Percentiles rank a stretch among this genome's conserved stretches.
These are phyloP conservation scores for Periconia macrospinosa DNA, from an alignment of 2,329 filamentous ascomycete species.

Conservation along the genomic window DNA sequence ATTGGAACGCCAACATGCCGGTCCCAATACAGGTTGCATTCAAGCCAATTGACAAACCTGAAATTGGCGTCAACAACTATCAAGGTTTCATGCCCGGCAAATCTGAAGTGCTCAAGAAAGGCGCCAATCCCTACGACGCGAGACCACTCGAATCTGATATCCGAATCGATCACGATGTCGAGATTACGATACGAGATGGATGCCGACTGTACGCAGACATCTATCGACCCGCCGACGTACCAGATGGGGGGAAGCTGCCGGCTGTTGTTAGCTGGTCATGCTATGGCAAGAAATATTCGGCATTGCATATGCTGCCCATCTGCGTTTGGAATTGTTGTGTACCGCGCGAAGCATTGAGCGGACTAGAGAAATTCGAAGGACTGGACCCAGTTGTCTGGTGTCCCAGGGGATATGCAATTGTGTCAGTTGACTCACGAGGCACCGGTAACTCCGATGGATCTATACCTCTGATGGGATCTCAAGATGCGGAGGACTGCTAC, in stretches of 20 bases:
- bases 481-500: constrained; percentile 51
- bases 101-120: constrained; percentile 43
- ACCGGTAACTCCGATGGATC: constrained; percentile 38
- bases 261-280: constrained; percentile 50
- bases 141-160: constrained; percentile 44
- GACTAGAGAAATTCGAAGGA: constrained; percentile 49
- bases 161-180: constrained; percentile 50
- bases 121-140: constrained; percentile 42
- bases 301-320: constrained; percentile 44
- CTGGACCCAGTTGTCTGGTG: constrained; percentile 45
- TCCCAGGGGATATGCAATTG: constrained; percentile 37
- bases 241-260: constrained; percentile 41
- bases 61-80: constrained; percentile 47
- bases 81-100: constrained; percentile 44
- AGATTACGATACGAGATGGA: constrained; percentile 49
- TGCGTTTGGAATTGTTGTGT: constrained; percentile 47
- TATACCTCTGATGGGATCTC: constrained; percentile 44
- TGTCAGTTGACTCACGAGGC: constrained; percentile 37
- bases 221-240: constrained; percentile 43
- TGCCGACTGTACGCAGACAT: constrained; percentile 48
- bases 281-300: constrained; percentile 51
- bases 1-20: constrained; percentile 26
- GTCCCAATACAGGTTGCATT: constrained; percentile 32
- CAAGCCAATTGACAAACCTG: constrained; percentile 38
- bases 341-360: constrained; percentile 20